Percentiles rank a stretch among this genome's conserved stretches.
Conservation (phyloP, 768 basidiomycete species). For the Mycena capillaripes region DNA sequence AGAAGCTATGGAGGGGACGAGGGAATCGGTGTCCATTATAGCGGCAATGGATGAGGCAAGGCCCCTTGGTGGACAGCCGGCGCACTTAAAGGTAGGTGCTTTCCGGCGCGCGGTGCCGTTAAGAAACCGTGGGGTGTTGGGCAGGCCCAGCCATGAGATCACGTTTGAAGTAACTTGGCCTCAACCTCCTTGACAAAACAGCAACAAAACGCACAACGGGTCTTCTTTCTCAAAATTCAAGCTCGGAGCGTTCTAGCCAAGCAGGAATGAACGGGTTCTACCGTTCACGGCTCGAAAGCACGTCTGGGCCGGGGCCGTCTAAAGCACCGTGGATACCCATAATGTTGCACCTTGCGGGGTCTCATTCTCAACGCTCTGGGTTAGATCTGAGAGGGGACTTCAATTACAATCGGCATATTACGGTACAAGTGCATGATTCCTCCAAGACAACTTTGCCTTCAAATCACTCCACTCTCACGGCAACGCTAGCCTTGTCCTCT, state of each 20-base stretch:
- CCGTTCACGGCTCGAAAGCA: too few relatives aligned
- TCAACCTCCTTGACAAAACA: not conserved
- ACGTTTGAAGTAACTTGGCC: not conserved
- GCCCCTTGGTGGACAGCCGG: constrained; percentile 7
- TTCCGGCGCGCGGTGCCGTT: not conserved
- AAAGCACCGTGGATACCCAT: too few relatives aligned
- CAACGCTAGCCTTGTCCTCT: constrained; percentile 68
- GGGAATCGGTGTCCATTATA: constrained; percentile 31
- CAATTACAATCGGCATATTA: too few relatives aligned
- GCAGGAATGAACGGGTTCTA: too few relatives aligned
- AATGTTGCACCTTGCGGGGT: too few relatives aligned
- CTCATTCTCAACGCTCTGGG: too few relatives aligned
- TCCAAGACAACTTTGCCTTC: not conserved
- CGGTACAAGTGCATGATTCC: not conserved
- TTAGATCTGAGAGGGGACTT: too few relatives aligned
- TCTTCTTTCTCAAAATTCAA: too few relatives aligned
- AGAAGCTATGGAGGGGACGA: constrained; percentile 31
- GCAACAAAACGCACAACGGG: too few relatives aligned
- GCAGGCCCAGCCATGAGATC: not conserved
- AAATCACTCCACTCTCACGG: constrained; percentile 57
- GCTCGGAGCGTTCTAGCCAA: too few relatives aligned
- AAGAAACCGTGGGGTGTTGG: not conserved
- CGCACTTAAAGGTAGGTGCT: not conserved
- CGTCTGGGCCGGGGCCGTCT: too few relatives aligned
- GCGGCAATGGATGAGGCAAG: not conserved